Conservation (phyloP, 2,329 filamentous ascomycete species). For the Sporothrix sp. region DNA sequence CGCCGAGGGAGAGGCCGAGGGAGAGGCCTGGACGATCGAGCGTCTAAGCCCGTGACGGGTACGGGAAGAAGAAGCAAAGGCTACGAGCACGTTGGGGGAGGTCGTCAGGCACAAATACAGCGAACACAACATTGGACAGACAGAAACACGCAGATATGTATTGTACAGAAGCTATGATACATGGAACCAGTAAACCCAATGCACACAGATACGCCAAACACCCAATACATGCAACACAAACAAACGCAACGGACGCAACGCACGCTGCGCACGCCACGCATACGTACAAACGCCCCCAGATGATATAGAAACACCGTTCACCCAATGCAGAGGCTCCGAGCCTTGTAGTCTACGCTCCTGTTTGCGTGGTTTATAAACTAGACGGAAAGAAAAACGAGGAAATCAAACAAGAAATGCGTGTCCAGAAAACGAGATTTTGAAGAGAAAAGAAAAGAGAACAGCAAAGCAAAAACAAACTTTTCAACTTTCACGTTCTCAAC, state of each 20-base stretch:
- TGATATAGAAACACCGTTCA: slow-evolving; percentile 11
- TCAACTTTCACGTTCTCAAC: slow-evolving; percentile 3
- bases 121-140: neutral
- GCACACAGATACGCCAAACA: slow-evolving; percentile 13
- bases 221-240: slow-evolving; percentile 10
- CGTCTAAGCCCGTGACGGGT: slow-evolving; percentile 56
- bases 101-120: neutral
- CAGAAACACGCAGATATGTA: slow-evolving; percentile 11
- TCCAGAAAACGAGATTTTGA: neutral
- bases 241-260: slow-evolving; percentile 11
- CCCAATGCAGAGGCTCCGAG: slow-evolving; percentile 14
- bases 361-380: slow-evolving; percentile 13
- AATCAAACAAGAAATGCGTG: slow-evolving; percentile 2
- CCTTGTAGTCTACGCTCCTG: slow-evolving; percentile 16
- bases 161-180: slow-evolving; percentile 14
- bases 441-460: neutral
- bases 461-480: slow-evolving; percentile 8
- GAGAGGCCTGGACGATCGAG: slow-evolving; percentile 52
- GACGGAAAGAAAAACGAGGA: slow-evolving; percentile 1
- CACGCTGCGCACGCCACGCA: slow-evolving; percentile 5
- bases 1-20: slow-evolving; percentile 24
- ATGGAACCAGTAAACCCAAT: slow-evolving; percentile 6
- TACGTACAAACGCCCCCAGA: slow-evolving; percentile 9
- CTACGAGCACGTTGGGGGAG: neutral
- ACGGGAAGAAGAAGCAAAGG: neutral